phyloP scores from a whole-genome alignment of 805 yeast genomes.

The Zygotorulaspora chibaensis region DNA sequence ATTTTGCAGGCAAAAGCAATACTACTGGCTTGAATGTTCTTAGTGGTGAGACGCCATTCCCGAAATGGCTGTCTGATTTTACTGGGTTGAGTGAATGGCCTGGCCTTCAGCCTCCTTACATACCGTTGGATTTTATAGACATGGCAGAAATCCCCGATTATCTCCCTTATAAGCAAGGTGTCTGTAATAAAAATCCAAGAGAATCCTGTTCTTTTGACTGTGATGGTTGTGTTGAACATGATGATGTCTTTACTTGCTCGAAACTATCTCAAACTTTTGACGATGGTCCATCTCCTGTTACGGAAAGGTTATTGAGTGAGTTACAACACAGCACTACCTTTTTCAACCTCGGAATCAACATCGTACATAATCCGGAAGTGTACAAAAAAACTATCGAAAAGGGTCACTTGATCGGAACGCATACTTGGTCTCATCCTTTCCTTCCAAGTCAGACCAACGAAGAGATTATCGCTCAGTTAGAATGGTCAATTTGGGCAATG shows the following conservation, averaged over 20 bases:
- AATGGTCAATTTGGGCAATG: conserved; percentile 98
- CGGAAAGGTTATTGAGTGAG: conserved; percentile 53
- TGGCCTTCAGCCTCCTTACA: conserved; percentile 79
- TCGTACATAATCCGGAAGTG: conserved; percentile 70
- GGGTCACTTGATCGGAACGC: conserved; percentile 83
- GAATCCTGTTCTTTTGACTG: conserved; percentile 82
- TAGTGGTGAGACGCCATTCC: conserved; percentile 50
- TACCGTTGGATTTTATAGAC: conserved; percentile 70
- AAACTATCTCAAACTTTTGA: conserved; percentile 83
- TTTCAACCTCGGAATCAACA: conserved; percentile 79
- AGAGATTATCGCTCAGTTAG: conserved; percentile 78
- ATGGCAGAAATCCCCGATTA: conserved; percentile 47
- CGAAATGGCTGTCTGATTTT: conserved; percentile 70
- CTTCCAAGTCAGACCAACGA: conserved; percentile 76
- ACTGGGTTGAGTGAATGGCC: conserved; percentile 85
- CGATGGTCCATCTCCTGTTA: conserved; percentile 85
- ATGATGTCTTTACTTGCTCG: conserved; percentile 75
- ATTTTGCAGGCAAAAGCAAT: background rate
- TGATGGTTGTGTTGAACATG: conserved; percentile 65
- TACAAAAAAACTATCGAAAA: conserved; percentile 49
- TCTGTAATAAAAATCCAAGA: conserved; percentile 49
- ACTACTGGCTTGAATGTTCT: background rate
- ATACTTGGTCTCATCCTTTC: conserved; percentile 89
- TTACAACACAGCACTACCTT: conserved; percentile 64
- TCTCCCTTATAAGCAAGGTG: conserved; percentile 50